Base-by-base conservation (phyloP, 2,329 filamentous ascomycete genomes). In the Pseudogymnoascus sp. region DNA sequence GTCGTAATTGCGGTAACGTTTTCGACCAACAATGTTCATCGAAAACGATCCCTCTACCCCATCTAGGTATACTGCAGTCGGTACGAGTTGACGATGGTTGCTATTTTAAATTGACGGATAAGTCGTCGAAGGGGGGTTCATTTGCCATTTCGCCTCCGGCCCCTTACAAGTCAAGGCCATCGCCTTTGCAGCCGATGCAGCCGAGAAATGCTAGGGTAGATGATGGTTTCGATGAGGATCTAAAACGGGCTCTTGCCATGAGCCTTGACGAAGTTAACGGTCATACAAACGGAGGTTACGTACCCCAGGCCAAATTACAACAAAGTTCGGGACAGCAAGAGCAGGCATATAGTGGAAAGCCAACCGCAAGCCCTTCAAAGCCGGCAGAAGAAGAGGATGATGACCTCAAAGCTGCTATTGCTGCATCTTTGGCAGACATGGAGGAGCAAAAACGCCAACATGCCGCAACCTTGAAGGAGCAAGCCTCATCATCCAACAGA, bases 61-160 rank as follows among this genome's bases (percentile, higher is more conserved):
- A 97, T 71, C 81, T 99, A 12, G 94, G 94, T 63, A 97, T 99
- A 65, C 76, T 91, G 70, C 87, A 95, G 64, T 83, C 94, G 2
- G 94, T 97, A 3, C 84, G 94, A 65, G 94, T 99, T 18, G 94
- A 97, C 69, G 94, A 99, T 72, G 94, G 94, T 30, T 99, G 94
- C 73, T 91, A 96, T 70, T 83, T 86, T 34, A 96, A 92, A 71
- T 77, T 97, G 64, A 95, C 86, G 0, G 89, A 91, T 64, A 94
- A 87, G 73, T 80, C 80, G n/a, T 74, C 74, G 23, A 76, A 74
- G 63, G 72, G 73, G 64, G 66, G 74, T n/a, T 66, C 67, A 19
- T 69, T 69, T 61, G 64, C 65, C 4, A 75, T 79, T 2, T 76
- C 79, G 2, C 75, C 75, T 3, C 76, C 76, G 64, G 66, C 71